Percentiles rank a stretch among this genome's conserved stretches.
Conservation (phyloP, 768 basidiomycete genomes). For the Tylopilus rubrobrunneus region DNA sequence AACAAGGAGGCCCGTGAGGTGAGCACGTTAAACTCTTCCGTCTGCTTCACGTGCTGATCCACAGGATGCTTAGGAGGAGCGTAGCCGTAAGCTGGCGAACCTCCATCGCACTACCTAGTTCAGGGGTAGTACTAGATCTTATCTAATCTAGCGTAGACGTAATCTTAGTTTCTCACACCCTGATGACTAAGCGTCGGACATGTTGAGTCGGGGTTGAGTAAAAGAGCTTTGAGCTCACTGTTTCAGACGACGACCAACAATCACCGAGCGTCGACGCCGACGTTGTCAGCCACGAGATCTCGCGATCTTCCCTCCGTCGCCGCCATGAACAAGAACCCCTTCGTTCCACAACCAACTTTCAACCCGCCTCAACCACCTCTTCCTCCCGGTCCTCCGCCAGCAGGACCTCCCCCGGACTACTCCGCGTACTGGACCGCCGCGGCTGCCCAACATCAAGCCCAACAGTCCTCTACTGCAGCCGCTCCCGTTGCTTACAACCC, state of each 20-base stretch:
- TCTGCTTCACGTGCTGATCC: background rate
- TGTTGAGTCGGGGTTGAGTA: background rate
- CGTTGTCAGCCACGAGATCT: constrained; percentile 9
- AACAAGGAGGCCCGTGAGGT: constrained; percentile 23
- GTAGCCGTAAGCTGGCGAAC: constrained; percentile 13
- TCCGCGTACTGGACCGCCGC: constrained; percentile 72
- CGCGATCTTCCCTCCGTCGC: constrained; percentile 5
- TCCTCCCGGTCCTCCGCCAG: constrained; percentile 75
- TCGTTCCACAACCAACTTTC: constrained; percentile 65
- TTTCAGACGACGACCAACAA: constrained; percentile 22
- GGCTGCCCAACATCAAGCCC: constrained; percentile 44
- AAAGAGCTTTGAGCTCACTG: constrained; percentile 14
- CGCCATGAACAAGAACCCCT: constrained; percentile 82
- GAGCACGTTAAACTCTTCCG: background rate
- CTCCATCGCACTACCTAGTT: background rate
- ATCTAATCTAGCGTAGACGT: background rate
- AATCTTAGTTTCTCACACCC: background rate
- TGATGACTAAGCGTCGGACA: constrained; percentile 25
- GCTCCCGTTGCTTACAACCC: constrained; percentile 53
- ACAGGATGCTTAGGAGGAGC: constrained; percentile 14
- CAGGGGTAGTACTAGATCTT: no score
- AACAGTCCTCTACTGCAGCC: constrained; percentile 29
- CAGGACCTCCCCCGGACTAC: constrained; percentile 72
- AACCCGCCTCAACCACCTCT: constrained; percentile 71
- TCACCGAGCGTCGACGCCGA: constrained; percentile 6